Evolutionary conservation across 208 protist genomes (phyloP), one percentile per base, ranked within the genome.

Genomic region (Herpetomonas muscarum): DNA sequence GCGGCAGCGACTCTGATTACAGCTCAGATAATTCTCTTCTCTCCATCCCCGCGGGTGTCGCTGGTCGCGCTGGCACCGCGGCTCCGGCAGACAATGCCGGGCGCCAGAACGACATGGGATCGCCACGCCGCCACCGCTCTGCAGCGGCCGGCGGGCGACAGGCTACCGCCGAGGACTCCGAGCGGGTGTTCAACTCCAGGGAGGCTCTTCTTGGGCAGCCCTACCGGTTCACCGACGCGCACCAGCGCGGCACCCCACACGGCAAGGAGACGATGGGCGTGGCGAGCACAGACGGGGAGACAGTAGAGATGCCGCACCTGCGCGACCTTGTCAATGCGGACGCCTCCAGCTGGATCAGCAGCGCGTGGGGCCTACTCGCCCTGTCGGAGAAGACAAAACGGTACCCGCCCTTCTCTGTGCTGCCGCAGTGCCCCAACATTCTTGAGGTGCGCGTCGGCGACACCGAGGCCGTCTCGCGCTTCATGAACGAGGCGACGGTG

Each of bases 341-440:
- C 31, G 39, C 73, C 22, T 36, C 48, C 13, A 76, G 84, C 39
- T 48, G 84, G 34, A 59, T 81, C 17, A 61, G 61, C 12, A 60
- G 70, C 21, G 75, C 74, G 26, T 88, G 81, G 81, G 56, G 63
- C 42, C 53, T 81, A 25, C 48, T 78, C 9, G 55, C 67, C 17
- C 44, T 44, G 24, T 30, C 49, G 13, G 56, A 65, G 5, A 76
- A 75, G 22, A 56, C 51, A 26, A 53, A 61, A 1, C 55, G 45
- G 3, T 88, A 52, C 55, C 64, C 72, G 0, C 70, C 67, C 1
- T 88, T 71, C 55, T 26, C 42, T 2, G 42, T 62, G 7, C 63
- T 88, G 58, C 76, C 81, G 2, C 55, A 74, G 12, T 56, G 66
- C 44, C 81, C 81, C 13, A 68, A 79, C 12, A 57, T 87, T 29